Percentiles rank a stretch among this genome's conserved stretches.
Evolutionary conservation across 768 basidiomycete species (phyloP).

Genomic region (Xerocomus spinulosus): DNA sequence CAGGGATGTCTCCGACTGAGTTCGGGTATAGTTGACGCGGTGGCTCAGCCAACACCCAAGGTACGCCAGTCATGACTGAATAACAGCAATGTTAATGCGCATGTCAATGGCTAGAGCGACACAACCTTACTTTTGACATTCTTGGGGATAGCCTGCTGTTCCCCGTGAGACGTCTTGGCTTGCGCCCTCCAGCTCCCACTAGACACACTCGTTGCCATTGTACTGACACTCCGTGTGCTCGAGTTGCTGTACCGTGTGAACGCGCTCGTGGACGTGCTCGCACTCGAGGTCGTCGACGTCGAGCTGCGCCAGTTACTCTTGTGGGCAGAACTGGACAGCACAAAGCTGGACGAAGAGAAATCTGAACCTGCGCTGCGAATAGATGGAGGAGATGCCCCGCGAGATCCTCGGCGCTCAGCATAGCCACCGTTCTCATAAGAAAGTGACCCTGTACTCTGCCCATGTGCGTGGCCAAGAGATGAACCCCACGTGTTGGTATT

Average conservation of each 20-base stretch:
- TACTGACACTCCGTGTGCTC: constrained; percentile 69
- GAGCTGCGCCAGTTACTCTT: constrained; percentile 72
- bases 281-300: constrained; percentile 63
- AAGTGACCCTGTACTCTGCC: constrained; percentile 8
- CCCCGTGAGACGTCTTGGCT: constrained; percentile 19
- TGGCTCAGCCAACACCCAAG: constrained; percentile 67
- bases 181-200: constrained; percentile 68
- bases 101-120: neutral
- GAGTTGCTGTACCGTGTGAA: constrained; percentile 76
- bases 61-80: constrained; percentile 71
- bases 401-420: constrained; percentile 36
- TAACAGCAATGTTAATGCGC: constrained; percentile 2
- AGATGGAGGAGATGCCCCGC: constrained; percentile 57
- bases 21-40: constrained; percentile 63
- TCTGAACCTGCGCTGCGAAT: constrained; percentile 47
- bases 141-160: constrained; percentile 42
- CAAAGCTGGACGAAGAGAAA: constrained; percentile 55
- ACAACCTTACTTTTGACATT: constrained; percentile 78
- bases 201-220: constrained; percentile 77
- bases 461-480: constrained; percentile 12
- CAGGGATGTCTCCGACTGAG: constrained; percentile 60
- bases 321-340: constrained; percentile 43
- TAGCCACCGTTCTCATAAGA: constrained; percentile 8
- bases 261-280: constrained; percentile 62
- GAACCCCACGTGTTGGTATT: constrained; percentile 19